Percentiles rank a stretch among this genome's conserved stretches.
Conservation (phyloP, 1,284 basidiomycete genomes). For the Leccinum angustisporum region DNA sequence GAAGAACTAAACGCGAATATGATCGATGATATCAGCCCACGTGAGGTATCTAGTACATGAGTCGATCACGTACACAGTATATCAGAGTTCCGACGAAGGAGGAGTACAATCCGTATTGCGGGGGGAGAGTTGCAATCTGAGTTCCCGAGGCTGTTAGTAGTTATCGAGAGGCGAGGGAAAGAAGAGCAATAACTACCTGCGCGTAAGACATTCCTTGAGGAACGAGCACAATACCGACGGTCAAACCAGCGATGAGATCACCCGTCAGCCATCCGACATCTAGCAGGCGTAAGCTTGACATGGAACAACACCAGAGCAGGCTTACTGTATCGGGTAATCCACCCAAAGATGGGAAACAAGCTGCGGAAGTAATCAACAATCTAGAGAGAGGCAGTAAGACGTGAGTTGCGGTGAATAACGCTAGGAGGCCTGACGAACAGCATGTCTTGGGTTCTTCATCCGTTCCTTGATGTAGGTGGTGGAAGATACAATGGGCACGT, state of each 20-base stretch:
- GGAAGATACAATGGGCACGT: slow-evolving; percentile 55
- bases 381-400: slow-evolving; percentile 36
- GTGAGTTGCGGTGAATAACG: slow-evolving; percentile 2
- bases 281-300: slow-evolving; percentile 24
- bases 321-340: slow-evolving; percentile 84
- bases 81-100: slow-evolving; percentile 88
- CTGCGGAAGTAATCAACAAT: slow-evolving; percentile 58
- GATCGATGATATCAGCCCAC: slow-evolving; percentile 6
- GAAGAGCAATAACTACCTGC: slow-evolving; percentile 40
- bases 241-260: slow-evolving; percentile 86
- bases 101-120: slow-evolving; percentile 94
- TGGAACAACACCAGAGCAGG: not conserved
- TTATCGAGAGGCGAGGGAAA: not conserved
- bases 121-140: slow-evolving; percentile 80
- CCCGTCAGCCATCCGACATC: slow-evolving; percentile 74
- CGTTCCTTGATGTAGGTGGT: slow-evolving; percentile 49
- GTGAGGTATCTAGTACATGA: slow-evolving; percentile 12
- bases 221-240: slow-evolving; percentile 89
- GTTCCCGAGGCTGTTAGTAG: not conserved
- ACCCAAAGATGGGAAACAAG: slow-evolving; percentile 82
- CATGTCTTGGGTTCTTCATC: slow-evolving; percentile 42
- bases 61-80: slow-evolving; percentile 64
- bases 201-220: slow-evolving; percentile 89
- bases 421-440: slow-evolving; percentile 38
- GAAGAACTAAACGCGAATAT: slow-evolving; percentile 57